Evolutionary conservation across 176 grass and related monocot species (phyloP).

Genomic region (Thinopyrum elongatum): DNA sequence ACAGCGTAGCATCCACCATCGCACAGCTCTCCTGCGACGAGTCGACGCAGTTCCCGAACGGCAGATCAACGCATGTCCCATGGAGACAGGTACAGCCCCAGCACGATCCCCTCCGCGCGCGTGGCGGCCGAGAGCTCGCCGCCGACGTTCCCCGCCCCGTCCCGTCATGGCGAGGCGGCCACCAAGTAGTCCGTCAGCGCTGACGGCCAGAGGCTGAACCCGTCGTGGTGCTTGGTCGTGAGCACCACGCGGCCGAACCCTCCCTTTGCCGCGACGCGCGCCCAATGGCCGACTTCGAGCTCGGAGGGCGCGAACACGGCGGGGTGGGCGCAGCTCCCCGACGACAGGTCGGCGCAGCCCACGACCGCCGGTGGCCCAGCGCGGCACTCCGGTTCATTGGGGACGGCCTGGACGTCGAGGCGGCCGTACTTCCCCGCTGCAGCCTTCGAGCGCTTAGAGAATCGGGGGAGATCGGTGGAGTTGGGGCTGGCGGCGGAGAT

Average conservation of each 20-base stretch:
- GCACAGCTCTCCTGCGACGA: no score
- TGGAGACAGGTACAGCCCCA: constrained; percentile 86
- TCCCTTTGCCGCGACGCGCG: constrained; percentile 43
- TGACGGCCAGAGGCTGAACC: constrained; percentile 97
- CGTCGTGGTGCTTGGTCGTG: constrained; percentile 91
- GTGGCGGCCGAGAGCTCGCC: constrained; percentile 54
- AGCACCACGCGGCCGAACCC: constrained; percentile 77
- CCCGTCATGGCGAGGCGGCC: constrained; percentile 60
- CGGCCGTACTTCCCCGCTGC: no score
- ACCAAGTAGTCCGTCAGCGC: constrained; percentile 83
- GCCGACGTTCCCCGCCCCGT: constrained; percentile 64
- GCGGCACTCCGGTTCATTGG: no score
- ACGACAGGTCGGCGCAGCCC: no score
- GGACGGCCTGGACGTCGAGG: no score
- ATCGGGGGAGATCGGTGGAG: no score
- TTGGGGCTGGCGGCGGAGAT: no score
- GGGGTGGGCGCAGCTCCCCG: constrained; percentile 54
- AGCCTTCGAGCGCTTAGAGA: no score
- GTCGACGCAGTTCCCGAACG: no score
- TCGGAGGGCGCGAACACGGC: constrained; percentile 60
- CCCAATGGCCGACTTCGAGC: constrained; percentile 82
- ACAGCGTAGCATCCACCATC: no score
- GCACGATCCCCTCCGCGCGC: constrained; percentile 43
- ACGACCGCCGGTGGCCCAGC: no score
- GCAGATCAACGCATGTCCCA: constrained; percentile 46